Evolutionary conservation across 2,329 filamentous ascomycete species (phyloP).

Genomic region (Penicillium sp.): DNA sequence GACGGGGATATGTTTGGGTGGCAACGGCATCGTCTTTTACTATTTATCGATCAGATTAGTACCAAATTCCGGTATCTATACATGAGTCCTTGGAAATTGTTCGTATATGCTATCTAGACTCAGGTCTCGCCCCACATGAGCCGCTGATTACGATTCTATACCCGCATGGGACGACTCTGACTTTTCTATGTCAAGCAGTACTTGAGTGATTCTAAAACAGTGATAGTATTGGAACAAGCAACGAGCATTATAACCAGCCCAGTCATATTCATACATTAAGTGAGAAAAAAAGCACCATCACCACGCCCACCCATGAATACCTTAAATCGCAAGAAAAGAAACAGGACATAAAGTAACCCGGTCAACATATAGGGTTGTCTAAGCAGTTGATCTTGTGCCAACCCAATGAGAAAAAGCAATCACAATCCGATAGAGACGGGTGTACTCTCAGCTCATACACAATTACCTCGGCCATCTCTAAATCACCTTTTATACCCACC

Average conservation of each 20-base stretch:
- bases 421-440: not conserved
- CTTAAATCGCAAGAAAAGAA: slow-evolving; percentile 6
- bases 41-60: too few species aligned
- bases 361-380: not conserved
- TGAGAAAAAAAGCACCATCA: slow-evolving; percentile 9
- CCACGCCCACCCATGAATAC: slow-evolving; percentile 10
- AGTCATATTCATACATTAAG: slow-evolving; percentile 21
- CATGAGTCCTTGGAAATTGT: too few species aligned
- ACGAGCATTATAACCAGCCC: slow-evolving; percentile 3
- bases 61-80: too few species aligned
- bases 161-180: not conserved
- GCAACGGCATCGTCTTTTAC: too few species aligned
- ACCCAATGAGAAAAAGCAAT: not conserved
- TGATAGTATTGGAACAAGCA: not conserved
- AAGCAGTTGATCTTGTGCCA: not conserved
- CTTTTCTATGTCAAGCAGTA: not conserved
- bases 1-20: too few species aligned
- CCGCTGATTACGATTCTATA: too few species aligned
- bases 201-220: too few species aligned
- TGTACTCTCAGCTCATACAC: not conserved
- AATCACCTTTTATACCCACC: not conserved
- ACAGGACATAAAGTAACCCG: slow-evolving; percentile 5
- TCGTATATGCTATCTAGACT: too few species aligned
- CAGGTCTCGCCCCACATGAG: too few species aligned
- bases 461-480: not conserved